Evolutionary conservation across 1,284 basidiomycete genomes (phyloP).

Genomic region (Clitocybe nebularis): DNA sequence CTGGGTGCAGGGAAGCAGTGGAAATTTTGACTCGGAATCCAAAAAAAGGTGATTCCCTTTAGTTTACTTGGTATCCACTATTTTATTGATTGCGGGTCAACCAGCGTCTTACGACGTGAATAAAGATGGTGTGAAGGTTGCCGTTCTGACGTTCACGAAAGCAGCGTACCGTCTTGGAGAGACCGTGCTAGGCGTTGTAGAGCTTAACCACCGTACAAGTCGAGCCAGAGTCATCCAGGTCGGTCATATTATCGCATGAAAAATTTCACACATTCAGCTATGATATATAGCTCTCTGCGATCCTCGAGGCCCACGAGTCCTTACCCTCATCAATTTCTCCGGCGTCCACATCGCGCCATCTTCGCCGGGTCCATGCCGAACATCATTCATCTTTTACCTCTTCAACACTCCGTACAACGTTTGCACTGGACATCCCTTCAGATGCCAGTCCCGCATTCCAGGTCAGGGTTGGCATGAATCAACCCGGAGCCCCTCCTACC

Average conservation of each 20-base stretch:
- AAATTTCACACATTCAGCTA: too few species aligned
- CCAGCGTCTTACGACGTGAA: constrained; percentile 89
- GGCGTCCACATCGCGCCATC: constrained; percentile 10
- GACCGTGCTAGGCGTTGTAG: constrained; percentile 84
- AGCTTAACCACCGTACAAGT: constrained; percentile 66
- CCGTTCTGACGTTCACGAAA: constrained; percentile 88
- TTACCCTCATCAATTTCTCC: constrained; percentile 5
- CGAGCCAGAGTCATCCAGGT: constrained; percentile 73
- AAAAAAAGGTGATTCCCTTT: constrained; percentile 64
- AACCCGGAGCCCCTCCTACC: constrained; percentile 13
- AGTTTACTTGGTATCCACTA: too few species aligned
- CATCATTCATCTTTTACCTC: constrained; percentile 73
- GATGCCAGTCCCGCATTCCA: constrained; percentile 85
- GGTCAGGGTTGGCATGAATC: constrained; percentile 39
- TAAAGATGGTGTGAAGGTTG: constrained; percentile 85
- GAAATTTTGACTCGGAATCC: constrained; percentile 87
- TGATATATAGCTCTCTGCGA: constrained; percentile 2
- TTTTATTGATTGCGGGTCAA: constrained; percentile 2
- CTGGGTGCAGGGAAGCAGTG: constrained; percentile 84
- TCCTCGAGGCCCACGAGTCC: constrained; percentile 8
- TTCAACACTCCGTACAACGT: constrained; percentile 71
- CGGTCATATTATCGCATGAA: constrained; percentile 49
- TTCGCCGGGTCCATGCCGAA: constrained; percentile 77
- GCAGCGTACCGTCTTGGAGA: constrained; percentile 87
- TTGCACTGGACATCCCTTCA: constrained; percentile 84